These are phyloP conservation scores for Fusarium papillatum DNA, from an alignment of 2,329 filamentous ascomycete genomes.

Conservation along the genomic window DNA sequence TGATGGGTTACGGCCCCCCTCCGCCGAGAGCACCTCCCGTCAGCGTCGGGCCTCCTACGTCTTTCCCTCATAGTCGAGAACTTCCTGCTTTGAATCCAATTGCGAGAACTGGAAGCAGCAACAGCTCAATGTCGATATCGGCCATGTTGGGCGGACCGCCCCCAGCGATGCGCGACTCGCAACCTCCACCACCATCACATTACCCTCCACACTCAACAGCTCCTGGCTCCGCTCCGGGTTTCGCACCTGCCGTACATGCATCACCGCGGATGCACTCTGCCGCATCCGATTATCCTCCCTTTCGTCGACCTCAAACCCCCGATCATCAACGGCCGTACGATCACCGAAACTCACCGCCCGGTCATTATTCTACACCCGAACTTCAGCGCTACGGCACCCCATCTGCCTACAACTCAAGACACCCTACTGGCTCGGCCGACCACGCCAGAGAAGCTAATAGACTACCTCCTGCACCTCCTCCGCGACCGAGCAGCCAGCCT, in stretches of 20 bases:
- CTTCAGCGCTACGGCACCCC: constrained; percentile 71
- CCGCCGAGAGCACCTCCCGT: constrained; percentile 60
- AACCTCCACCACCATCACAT: constrained; percentile 54
- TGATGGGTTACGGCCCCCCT: constrained; percentile 58
- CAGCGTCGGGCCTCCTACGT: constrained; percentile 57
- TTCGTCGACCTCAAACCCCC: constrained; percentile 80
- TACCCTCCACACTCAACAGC: constrained; percentile 58
- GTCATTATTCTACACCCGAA: constrained; percentile 69
- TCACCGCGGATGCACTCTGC: constrained; percentile 69
- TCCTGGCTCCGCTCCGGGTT: constrained; percentile 59
- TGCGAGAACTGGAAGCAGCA: constrained; percentile 58
- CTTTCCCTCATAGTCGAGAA: constrained; percentile 65
- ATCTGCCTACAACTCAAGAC: constrained; percentile 66
- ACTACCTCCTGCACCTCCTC: constrained; percentile 57
- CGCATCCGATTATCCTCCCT: constrained; percentile 71
- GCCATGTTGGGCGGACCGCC: constrained; percentile 70
- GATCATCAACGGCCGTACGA: constrained; percentile 73
- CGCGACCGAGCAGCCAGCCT: constrained; percentile 65
- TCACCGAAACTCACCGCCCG: constrained; percentile 63
- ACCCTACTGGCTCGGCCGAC: constrained; percentile 63
- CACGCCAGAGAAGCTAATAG: constrained; percentile 55
- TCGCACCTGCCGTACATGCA: constrained; percentile 63
- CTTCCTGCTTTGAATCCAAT: constrained; percentile 66
- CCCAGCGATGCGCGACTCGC: constrained; percentile 53
- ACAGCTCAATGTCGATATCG: constrained; percentile 73